Conservation (phyloP, 1,284 basidiomycete species). For the Ceratorhiza oryzae-sativae region DNA sequence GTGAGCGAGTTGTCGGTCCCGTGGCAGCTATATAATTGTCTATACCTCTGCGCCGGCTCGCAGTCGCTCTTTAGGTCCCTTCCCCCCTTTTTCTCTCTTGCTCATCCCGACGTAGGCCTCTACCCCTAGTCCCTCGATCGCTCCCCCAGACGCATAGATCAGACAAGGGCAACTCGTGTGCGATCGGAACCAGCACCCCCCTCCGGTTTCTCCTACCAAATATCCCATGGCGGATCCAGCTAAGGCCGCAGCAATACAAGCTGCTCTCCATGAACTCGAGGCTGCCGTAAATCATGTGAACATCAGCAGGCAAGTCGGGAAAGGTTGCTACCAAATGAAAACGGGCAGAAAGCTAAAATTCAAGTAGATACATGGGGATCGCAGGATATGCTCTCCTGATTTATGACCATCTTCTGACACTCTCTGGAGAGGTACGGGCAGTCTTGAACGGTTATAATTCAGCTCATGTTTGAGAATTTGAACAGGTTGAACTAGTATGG, state of each 20-base stretch:
- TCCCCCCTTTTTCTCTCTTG: not conserved
- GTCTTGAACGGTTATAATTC: not conserved
- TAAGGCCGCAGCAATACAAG: slow-evolving; percentile 11
- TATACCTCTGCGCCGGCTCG: slow-evolving; percentile 15
- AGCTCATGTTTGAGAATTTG: not conserved
- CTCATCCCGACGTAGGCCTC: not conserved
- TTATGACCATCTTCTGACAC: slow-evolving; percentile 40
- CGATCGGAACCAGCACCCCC: not conserved
- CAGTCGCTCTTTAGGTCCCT: slow-evolving; percentile 2
- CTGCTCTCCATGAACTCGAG: slow-evolving; percentile 29
- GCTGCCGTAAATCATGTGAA: slow-evolving; percentile 17
- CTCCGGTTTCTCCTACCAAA: not conserved
- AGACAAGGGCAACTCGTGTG: not conserved
- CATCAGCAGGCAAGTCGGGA: slow-evolving; percentile 12
- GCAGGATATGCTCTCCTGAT: slow-evolving; percentile 38
- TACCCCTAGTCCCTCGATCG: not conserved
- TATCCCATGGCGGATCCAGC: slow-evolving; percentile 22
- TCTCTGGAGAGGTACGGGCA: slow-evolving; percentile 29
- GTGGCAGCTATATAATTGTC: slow-evolving; percentile 11
- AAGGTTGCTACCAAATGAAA: slow-evolving; percentile 8
- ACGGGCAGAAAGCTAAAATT: not conserved
- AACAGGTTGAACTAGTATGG: slow-evolving; percentile 40
- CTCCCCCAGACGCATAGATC: not conserved
- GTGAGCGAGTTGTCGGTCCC: not conserved
- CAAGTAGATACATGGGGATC: slow-evolving; percentile 28